phyloP scores from a whole-genome alignment of 495 filamentous ascomycete species.

The Penicillium atrosanguineum region DNA sequence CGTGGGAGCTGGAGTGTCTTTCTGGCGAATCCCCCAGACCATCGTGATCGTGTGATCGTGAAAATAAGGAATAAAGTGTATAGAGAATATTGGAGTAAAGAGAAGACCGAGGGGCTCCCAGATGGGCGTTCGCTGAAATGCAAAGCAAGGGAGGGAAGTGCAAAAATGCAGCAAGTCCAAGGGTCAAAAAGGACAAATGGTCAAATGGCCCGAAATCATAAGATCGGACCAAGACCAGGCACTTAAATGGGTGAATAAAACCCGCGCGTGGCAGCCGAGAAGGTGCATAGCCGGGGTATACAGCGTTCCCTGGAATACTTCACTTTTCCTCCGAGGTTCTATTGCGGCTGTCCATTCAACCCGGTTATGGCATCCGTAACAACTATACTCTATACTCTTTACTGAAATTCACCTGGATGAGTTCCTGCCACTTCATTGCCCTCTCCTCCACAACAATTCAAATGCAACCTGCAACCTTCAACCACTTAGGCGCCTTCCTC shows the following conservation, averaged over 20 bases:
- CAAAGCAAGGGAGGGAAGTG: slow-evolving; percentile 4
- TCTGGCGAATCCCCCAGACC: slow-evolving; percentile 34
- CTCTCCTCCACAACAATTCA: neutral
- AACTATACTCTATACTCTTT: neutral
- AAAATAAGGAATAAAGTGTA: neutral
- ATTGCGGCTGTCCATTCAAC: neutral
- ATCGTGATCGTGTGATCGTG: slow-evolving; percentile 20
- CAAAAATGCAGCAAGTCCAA: neutral
- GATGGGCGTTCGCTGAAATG: slow-evolving; percentile 3
- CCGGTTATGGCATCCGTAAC: neutral
- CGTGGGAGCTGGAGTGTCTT: slow-evolving; percentile 23
- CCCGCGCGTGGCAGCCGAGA: slow-evolving; percentile 12
- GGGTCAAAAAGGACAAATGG: neutral
- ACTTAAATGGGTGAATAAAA: neutral
- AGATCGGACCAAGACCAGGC: neutral
- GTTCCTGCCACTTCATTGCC: neutral
- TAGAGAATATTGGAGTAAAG: neutral
- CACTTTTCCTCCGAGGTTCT: slow-evolving; percentile 11
- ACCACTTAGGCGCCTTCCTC: neutral
- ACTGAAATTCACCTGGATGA: neutral
- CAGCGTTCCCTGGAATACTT: slow-evolving; percentile 12
- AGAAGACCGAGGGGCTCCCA: neutral
- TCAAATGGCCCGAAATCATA: neutral
- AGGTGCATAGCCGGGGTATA: slow-evolving; percentile 18
- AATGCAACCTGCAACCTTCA: neutral